These are phyloP conservation scores for Hyphopichia burtonii DNA, from an alignment of 1,139 yeast species.

Conservation along the genomic window DNA sequence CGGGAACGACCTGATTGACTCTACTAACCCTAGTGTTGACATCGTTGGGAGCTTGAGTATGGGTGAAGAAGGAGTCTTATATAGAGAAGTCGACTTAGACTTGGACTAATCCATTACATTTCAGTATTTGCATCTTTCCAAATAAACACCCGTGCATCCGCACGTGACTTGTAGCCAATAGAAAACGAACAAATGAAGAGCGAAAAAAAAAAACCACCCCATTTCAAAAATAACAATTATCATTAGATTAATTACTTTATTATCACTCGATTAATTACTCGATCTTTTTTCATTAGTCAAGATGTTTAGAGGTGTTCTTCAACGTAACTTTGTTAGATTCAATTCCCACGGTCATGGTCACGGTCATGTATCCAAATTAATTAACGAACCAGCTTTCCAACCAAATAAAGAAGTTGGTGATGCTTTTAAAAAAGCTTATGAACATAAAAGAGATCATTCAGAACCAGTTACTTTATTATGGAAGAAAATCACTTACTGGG, in stretches of 20 bases:
- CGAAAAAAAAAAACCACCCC: conserved; percentile 7
- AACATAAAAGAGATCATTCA: conserved; percentile 78
- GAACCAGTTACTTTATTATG: conserved; percentile 71
- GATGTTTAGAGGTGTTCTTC: conserved; percentile 40
- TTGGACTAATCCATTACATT: not conserved
- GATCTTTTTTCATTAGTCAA: too few relatives aligned
- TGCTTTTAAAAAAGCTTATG: conserved; percentile 38
- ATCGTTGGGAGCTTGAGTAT: conserved; percentile 57
- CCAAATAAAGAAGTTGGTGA: conserved; percentile 43
- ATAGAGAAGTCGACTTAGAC: conserved; percentile 55
- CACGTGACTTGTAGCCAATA: conserved; percentile 6
- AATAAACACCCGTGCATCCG: not conserved
- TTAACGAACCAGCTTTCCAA: conserved; percentile 43
- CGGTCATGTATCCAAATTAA: conserved; percentile 39
- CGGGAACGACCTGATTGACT: conserved; percentile 21
- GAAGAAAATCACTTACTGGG: conserved; percentile 77
- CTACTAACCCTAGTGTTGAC: conserved; percentile 48
- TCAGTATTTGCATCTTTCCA: not conserved
- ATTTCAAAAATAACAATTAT: conserved; percentile 4
- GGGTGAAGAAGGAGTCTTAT: conserved; percentile 60
- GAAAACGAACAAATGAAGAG: conserved; percentile 6
- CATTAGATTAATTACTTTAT: not conserved
- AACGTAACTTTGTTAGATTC: conserved; percentile 44
- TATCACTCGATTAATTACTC: not conserved
- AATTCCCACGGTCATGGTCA: conserved; percentile 41